phyloP scores from a whole-genome alignment of 2,329 filamentous ascomycete genomes.

The Clonostachys rhizophaga region DNA sequence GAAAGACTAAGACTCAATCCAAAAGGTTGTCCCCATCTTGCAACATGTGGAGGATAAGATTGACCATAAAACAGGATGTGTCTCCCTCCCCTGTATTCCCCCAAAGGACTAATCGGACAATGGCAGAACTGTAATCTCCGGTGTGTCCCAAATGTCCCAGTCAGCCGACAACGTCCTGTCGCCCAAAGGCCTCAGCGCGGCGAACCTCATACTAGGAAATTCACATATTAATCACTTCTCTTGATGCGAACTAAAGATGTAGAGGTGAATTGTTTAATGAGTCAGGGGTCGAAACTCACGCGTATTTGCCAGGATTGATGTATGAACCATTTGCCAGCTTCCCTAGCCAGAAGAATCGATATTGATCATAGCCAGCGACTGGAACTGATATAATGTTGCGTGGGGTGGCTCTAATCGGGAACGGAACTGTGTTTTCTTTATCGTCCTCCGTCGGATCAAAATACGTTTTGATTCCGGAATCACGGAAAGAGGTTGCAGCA shows the following conservation, averaged over 20 bases:
- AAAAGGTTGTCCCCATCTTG: too few species aligned
- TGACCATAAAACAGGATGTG: too few species aligned
- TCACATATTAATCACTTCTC: constrained; percentile 3
- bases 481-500: constrained; percentile 1
- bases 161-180: constrained; percentile 6
- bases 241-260: too few species aligned
- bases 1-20: too few species aligned
- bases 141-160: constrained; percentile 12
- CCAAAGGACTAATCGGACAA: too few species aligned
- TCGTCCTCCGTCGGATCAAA: constrained; percentile 1
- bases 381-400: neutral
- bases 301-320: constrained; percentile 4
- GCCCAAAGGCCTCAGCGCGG: constrained; percentile 16
- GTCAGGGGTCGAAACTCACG: neutral
- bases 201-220: constrained; percentile 11
- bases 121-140: neutral
- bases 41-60: too few species aligned
- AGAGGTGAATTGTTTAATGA: constrained; percentile 6
- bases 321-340: constrained; percentile 10
- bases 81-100: too few species aligned
- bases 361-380: neutral
- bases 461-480: neutral
- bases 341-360: constrained; percentile 17
- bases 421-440: constrained; percentile 13
- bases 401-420: constrained; percentile 7